Evolutionary conservation across 345 rosid genomes (phyloP), one percentile per base, ranked within the genome.

Genomic region (Microcos paniculata): DNA sequence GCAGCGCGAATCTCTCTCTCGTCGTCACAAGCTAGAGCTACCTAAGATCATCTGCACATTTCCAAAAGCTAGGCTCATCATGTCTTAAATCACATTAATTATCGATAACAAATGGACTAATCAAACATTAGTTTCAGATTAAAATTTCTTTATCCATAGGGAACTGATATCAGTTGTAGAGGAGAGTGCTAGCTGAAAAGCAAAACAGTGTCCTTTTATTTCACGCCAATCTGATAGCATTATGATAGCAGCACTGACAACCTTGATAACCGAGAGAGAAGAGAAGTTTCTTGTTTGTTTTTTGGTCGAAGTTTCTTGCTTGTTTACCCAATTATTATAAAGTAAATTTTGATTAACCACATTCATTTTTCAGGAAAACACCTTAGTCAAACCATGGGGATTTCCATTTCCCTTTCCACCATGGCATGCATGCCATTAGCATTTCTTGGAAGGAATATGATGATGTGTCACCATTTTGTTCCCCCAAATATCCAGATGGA

Each of bases 151-250:
- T 9, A 21, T 21, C 2, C 9, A 9, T 26, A 21, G 59, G 59
- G 28, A 55, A 55, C 0, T 55, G n/a, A n/a, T 13, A 55, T 52
- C 57, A 23, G 19, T 48, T 19, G n/a, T n/a, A n/a, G n/a, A 48
- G 24, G 53, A 65, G 53, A 23, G 21, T 43, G 71, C 53, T n/a
- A n/a, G n/a, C n/a, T n/a, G n/a, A n/a, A n/a, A n/a, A 26, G 28
- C 26, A 66, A 43, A 2, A 26, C 35, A 43, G 12, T 23, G 38
- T 24, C 38, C 55, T 15, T 67, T 65, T 26, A 45, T 45, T 46
- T 67, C 38, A 67, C 55, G 55, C 71, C 45, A 53, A 45, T 46
- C 55, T 45, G 71, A 67, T 26, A 6, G 8, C 71, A 35, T 35
- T 35, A 1, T 35, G 6, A 35, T 35, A 35, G 6, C 2, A 35